Conservation (phyloP, 2,329 filamentous ascomycete genomes). For the Juglanconis juglandina region DNA sequence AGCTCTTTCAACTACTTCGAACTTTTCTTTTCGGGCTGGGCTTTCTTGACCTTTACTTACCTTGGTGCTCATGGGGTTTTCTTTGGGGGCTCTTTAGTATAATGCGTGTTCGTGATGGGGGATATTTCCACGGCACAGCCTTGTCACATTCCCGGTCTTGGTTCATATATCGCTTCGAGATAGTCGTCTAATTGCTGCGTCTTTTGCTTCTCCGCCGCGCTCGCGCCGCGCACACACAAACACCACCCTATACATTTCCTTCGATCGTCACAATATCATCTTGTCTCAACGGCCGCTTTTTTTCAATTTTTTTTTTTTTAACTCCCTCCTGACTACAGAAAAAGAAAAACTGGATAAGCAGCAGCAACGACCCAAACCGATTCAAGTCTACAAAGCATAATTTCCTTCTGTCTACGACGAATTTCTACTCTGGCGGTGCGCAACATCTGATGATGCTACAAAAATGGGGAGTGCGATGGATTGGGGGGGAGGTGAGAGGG, state of each 20-base stretch:
- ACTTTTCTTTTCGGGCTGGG: constrained; percentile 10
- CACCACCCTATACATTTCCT: neutral
- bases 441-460: neutral
- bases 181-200: constrained; percentile 16
- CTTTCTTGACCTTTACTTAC: constrained; percentile 5
- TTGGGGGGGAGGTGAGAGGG: neutral
- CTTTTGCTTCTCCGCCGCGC: neutral
- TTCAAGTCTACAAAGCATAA: too few species aligned
- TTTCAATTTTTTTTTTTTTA: neutral
- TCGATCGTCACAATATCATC: neutral
- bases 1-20: neutral
- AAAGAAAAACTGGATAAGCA: too few species aligned
- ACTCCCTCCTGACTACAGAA: too few species aligned
- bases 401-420: too few species aligned
- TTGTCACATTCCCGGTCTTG: constrained; percentile 8
- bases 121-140: constrained; percentile 11
- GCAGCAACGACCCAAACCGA: too few species aligned
- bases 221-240: neutral
- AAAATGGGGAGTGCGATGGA: neutral
- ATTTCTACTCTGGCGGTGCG: too few species aligned
- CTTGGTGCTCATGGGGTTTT: constrained; percentile 15
- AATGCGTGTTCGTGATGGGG: constrained; percentile 17
- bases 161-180: constrained; percentile 16
- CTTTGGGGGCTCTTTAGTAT: constrained; percentile 14
- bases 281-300: neutral